A percentile compares a stretch with the other conserved stretches of the same genome.
Evolutionary conservation across 1,284 basidiomycete species (phyloP).

Genomic region (Inonotus hispidus): DNA sequence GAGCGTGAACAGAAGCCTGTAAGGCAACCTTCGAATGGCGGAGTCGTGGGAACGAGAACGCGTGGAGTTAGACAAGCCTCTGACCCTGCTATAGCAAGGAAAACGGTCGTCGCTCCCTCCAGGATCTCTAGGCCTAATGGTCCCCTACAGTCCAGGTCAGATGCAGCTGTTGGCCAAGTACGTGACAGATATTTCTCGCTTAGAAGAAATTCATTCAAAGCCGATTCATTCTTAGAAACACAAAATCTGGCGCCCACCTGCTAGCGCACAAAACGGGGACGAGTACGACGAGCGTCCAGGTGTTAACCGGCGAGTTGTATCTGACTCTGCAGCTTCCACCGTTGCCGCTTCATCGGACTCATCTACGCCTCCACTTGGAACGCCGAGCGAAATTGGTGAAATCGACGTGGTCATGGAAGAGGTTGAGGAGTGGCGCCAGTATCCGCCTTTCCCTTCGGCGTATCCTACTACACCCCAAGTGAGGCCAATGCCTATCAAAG

Average conservation of each 20-base stretch:
- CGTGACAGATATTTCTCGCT: neutral
- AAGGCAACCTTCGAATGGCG: conserved; percentile 4
- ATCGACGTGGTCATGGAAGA: conserved; percentile 10
- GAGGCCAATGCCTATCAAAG: conserved; percentile 21
- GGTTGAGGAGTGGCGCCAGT: conserved; percentile 39
- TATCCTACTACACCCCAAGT: conserved; percentile 44
- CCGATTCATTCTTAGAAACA: neutral
- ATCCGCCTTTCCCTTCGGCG: conserved; percentile 48
- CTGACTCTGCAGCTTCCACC: conserved; percentile 16
- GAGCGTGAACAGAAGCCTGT: neutral
- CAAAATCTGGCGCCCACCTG: conserved; percentile 15
- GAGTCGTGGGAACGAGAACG: conserved; percentile 4
- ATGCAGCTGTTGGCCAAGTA: conserved; percentile 5
- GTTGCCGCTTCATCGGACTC: conserved; percentile 18
- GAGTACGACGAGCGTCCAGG: conserved; percentile 3
- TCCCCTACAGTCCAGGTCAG: conserved; percentile 7
- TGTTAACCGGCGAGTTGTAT: conserved; percentile 8
- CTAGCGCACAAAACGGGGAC: conserved; percentile 6
- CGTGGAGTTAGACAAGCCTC: conserved; percentile 11
- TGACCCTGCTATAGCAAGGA: neutral
- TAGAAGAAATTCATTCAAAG: neutral
- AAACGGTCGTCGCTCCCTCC: conserved; percentile 1
- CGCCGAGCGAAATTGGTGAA: conserved; percentile 3
- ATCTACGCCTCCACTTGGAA: neutral
- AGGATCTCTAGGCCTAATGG: conserved; percentile 8